Evolutionary conservation across 345 rosid species (phyloP).

Genomic region (Ailanthus altissimus): DNA sequence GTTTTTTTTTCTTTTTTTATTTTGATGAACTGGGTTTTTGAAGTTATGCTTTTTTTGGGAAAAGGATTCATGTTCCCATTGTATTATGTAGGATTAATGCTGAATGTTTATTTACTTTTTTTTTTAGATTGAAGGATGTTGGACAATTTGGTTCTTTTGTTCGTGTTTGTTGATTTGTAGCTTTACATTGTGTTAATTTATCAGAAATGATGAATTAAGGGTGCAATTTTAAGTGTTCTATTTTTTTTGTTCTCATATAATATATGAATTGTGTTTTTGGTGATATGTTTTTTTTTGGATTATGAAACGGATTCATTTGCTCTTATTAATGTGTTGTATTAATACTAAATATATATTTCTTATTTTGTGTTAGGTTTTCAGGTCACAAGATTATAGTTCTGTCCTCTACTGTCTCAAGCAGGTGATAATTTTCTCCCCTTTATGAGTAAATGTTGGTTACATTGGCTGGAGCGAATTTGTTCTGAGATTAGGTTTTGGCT

Average conservation of each 20-base stretch:
- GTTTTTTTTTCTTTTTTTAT: not conserved
- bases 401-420: slow-evolving; percentile 74
- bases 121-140: slow-evolving; percentile 23
- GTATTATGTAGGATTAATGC: not conserved
- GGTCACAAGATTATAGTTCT: slow-evolving; percentile 89
- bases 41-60: not conserved
- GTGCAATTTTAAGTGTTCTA: too few relatives aligned
- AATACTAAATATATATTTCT: not conserved
- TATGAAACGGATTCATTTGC: not conserved
- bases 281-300: not conserved
- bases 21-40: not conserved
- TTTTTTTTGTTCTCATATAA: too few relatives aligned
- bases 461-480: not conserved
- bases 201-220: too few relatives aligned
- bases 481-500: slow-evolving; percentile 18
- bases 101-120: not conserved
- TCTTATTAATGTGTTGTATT: not conserved
- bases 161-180: too few relatives aligned
- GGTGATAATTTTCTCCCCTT: slow-evolving; percentile 36
- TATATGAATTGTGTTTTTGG: too few relatives aligned
- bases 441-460: not conserved
- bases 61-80: not conserved
- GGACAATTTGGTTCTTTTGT: too few relatives aligned
- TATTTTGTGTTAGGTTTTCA: slow-evolving; percentile 59
- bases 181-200: too few relatives aligned